Evolutionary conservation across 441 rosid genomes (phyloP).

Genomic region (Gossypium davidsonii): DNA sequence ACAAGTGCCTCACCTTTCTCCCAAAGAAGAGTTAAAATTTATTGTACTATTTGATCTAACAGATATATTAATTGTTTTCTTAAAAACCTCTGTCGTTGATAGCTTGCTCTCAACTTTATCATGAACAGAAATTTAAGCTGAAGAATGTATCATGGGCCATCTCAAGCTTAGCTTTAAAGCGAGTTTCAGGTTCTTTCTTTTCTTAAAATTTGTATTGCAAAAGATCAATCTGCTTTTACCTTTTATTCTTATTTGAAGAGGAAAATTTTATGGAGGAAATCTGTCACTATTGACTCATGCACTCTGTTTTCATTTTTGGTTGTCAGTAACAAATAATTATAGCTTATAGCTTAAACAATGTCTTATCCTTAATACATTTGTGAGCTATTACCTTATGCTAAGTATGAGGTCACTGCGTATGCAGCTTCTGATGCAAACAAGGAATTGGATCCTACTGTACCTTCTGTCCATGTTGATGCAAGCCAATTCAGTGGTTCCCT

Average conservation of each 20-base stretch:
- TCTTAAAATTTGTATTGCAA: constrained; percentile 2
- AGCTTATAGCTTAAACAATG: not conserved
- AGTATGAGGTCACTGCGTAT: constrained; percentile 21
- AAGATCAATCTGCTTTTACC: not conserved
- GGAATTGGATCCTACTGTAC: constrained; percentile 54
- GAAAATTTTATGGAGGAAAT: not conserved
- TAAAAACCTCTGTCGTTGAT: constrained; percentile 23
- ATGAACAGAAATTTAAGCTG: constrained; percentile 73
- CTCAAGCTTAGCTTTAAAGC: constrained; percentile 63
- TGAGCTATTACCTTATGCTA: constrained; percentile 5
- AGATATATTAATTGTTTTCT: not conserved
- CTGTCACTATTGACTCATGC: not conserved
- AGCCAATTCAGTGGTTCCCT: constrained; percentile 63
- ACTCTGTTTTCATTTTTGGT: not conserved
- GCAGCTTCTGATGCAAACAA: constrained; percentile 56
- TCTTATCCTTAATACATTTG: not conserved
- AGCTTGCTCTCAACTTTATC: constrained; percentile 23
- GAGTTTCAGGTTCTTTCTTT: constrained; percentile 56
- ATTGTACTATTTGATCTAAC: not conserved
- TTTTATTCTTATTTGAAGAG: constrained; percentile 2
- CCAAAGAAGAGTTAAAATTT: constrained; percentile 8
- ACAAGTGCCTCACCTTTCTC: not conserved
- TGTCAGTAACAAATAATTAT: not conserved
- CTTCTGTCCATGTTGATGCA: constrained; percentile 48
- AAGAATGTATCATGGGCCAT: constrained; percentile 98